Percentiles rank a stretch among this genome's conserved stretches.
Evolutionary conservation across 2,329 filamentous ascomycete genomes (phyloP).

Genomic region (Phialophora verrucosa): DNA sequence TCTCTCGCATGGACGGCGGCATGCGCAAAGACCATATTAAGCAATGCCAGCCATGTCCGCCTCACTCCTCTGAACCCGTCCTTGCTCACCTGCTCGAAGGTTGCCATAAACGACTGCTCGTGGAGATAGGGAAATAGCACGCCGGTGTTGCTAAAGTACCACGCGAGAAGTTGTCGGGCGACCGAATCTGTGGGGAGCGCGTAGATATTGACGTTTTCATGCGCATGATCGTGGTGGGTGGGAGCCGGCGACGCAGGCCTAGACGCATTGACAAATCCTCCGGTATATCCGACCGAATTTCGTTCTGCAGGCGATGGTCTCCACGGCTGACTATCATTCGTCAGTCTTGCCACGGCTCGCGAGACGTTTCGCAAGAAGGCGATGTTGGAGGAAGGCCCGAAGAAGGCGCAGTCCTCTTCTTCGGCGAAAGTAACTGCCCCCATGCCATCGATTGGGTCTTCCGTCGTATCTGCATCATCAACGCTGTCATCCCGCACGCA

Average conservation of each 20-base stretch:
- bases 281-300: conserved; percentile 9
- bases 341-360: conserved; percentile 39
- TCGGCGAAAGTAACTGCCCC: conserved; percentile 43
- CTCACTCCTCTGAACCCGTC: conserved; percentile 47
- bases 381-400: conserved; percentile 52
- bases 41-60: conserved; percentile 57
- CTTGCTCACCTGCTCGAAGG: conserved; percentile 44
- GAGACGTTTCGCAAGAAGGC: conserved; percentile 49
- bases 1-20: conserved; percentile 41
- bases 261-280: conserved; percentile 22
- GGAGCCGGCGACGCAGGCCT: conserved; percentile 8
- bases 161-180: conserved; percentile 11
- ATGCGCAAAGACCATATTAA: conserved; percentile 60
- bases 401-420: conserved; percentile 46
- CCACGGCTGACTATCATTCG: conserved; percentile 13
- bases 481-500: conserved; percentile 15
- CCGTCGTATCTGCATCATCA: conserved; percentile 20
- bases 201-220: conserved; percentile 41
- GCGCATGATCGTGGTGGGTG: background rate
- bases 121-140: conserved; percentile 51
- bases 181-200: conserved; percentile 43
- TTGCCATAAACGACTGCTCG: conserved; percentile 45
- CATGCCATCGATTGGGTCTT: conserved; percentile 43
- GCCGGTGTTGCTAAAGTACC: conserved; percentile 43
- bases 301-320: conserved; percentile 12